A percentile compares a stretch with the other conserved stretches of the same genome.
phyloP scores from a whole-genome alignment of 257 asterid species.

The Nicotiana benthamiana region DNA sequence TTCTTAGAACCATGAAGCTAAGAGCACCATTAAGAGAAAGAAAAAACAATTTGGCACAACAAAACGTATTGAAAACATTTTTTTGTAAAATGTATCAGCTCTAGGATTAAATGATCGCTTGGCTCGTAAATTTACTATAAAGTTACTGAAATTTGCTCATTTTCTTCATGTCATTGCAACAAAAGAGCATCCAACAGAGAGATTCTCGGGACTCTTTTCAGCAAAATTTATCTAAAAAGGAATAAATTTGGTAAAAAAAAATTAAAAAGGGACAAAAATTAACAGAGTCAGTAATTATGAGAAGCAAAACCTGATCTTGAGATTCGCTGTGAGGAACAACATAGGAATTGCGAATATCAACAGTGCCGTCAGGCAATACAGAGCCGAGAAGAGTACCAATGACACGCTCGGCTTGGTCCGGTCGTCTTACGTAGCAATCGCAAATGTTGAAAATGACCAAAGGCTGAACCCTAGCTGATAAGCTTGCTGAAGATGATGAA shows the following conservation, averaged over 20 bases:
- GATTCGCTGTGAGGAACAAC: slow-evolving; percentile 93
- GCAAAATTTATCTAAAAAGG: not conserved
- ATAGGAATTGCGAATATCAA: slow-evolving; percentile 76
- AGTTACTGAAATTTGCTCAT: too few relatives aligned
- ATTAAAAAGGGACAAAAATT: not conserved
- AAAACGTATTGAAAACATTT: not conserved
- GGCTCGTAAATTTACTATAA: too few relatives aligned
- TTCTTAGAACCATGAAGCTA: not conserved
- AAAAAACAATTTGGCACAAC: not conserved
- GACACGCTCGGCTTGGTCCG: slow-evolving; percentile 85
- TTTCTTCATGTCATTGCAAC: too few relatives aligned
- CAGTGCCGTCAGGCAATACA: slow-evolving; percentile 79
- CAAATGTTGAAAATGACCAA: slow-evolving; percentile 70
- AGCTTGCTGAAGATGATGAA: slow-evolving; percentile 38
- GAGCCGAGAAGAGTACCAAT: slow-evolving; percentile 94
- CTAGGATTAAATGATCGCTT: not conserved
- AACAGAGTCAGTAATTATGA: not conserved
- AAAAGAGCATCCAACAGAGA: too few relatives aligned
- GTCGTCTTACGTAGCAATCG: slow-evolving; percentile 78
- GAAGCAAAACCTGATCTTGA: slow-evolving; percentile 60
- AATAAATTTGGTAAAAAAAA: not conserved
- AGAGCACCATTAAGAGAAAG: not conserved
- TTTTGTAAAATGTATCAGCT: not conserved
- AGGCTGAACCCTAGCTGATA: slow-evolving; percentile 73
- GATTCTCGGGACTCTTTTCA: too few relatives aligned